Base-by-base conservation (phyloP, 1,284 basidiomycete species). In the Earliella scabrosa region DNA sequence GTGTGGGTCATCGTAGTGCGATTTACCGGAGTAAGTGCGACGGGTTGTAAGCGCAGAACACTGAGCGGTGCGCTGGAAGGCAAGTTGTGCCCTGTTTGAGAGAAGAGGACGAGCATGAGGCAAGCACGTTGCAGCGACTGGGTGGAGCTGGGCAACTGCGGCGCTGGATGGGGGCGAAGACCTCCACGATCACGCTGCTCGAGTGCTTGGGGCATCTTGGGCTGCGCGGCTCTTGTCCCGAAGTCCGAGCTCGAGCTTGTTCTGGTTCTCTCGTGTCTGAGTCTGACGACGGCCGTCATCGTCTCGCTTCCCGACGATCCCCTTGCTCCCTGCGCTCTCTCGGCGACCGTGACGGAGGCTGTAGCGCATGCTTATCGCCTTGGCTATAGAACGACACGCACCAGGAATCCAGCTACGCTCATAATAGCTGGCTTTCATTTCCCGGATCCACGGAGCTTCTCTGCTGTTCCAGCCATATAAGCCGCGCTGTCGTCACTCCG, bases 381-480 rank as follows among this genome's bases (percentile, higher is more conserved):
- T 52, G 43, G 26, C 26, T 35, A 21, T 40, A 50, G 46, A 43
- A 51, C 11, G 41, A 35, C 52, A 26, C 47, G 44, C 31, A 20
- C 44, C 18, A 35, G 44, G 43, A 45, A 57, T 39, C 54, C 52
- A 40, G 43, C 13, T 18, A 36, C 50, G 39, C n/a, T 29, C 10
- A n/a, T 38, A 38, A 36, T 46, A 27, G n/a, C 46, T 53, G 50
- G 5, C 44, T 52, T 55, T 55, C 53, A 59, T 56, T 23, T 49
- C 35, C 45, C 44, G 52, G 52, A 58, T 57, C 57, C 54, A 56
- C 56, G 48, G n/a, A 36, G 44, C 56, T 55, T 56, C 58, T 45
- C 48, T 50, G 45, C 24, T 32, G 20, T 16, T 45, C n/a, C 40
- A 48, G 45, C 44, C 40, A 60, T 60, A 60, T 58, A 60, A 60